phyloP scores from a whole-genome alignment of 768 basidiomycete species.

The Punctularia strigosozonata region DNA sequence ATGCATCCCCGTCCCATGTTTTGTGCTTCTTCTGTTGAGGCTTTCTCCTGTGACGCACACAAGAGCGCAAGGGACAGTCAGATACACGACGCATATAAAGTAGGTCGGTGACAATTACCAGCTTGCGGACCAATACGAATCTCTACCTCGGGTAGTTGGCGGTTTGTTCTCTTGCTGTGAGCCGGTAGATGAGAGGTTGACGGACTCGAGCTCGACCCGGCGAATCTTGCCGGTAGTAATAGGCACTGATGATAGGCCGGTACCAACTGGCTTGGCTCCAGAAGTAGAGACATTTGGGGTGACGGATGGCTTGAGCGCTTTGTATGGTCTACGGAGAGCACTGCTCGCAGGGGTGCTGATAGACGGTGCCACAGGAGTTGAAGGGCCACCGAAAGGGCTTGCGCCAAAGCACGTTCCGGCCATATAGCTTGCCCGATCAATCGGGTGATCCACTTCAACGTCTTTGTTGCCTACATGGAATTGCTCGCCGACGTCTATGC shows the following conservation, averaged over 20 bases:
- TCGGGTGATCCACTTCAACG: constrained; percentile 48
- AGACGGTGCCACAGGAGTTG: constrained; percentile 10
- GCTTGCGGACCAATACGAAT: constrained; percentile 55
- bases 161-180: too few relatives aligned
- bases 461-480: constrained; percentile 42
- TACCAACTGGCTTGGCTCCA: constrained; percentile 2
- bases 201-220: too few relatives aligned
- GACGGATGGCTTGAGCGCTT: constrained; percentile 17
- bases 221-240: too few relatives aligned
- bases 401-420: constrained; percentile 56
- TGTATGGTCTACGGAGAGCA: constrained; percentile 18
- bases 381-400: constrained; percentile 15
- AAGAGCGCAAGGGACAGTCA: constrained; percentile 2
- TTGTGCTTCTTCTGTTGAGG: constrained; percentile 67
- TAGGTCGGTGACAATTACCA: constrained; percentile 30
- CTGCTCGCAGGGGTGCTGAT: constrained; percentile 14
- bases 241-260: too few relatives aligned
- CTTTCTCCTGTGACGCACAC: constrained; percentile 77
- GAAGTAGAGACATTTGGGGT: constrained; percentile 10
- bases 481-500: constrained; percentile 24
- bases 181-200: constrained; percentile 5
- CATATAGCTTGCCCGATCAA: constrained; percentile 43
- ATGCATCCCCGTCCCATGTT: constrained; percentile 79
- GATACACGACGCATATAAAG: constrained; percentile 1
- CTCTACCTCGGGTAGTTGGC: constrained; percentile 4